Conservation (phyloP, 768 basidiomycete species). For the Holtermanniella nyarrowii region DNA sequence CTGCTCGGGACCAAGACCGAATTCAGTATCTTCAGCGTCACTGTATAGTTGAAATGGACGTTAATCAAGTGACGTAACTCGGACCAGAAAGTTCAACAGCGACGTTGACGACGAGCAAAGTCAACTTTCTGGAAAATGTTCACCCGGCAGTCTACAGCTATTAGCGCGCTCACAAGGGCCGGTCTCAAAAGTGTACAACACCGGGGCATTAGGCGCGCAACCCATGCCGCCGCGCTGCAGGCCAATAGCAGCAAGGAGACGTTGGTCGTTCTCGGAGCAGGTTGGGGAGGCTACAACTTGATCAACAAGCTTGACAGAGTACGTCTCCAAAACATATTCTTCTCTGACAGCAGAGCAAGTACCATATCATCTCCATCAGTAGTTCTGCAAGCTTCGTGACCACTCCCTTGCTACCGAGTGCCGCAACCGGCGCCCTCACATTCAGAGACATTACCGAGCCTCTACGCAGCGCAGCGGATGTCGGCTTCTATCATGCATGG, state of each 20-base stretch:
- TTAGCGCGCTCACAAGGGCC: too few species aligned
- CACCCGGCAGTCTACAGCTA: too few species aligned
- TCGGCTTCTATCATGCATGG: conserved; percentile 45
- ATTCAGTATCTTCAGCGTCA: too few species aligned
- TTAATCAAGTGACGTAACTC: too few species aligned
- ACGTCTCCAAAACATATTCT: conserved; percentile 23
- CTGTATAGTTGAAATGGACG: too few species aligned
- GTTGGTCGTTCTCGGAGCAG: conserved; percentile 36
- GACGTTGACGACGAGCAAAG: too few species aligned
- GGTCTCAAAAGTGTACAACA: too few species aligned
- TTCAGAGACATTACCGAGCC: conserved; percentile 72
- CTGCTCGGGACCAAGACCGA: too few species aligned
- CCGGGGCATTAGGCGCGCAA: too few species aligned
- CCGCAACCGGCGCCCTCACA: conserved; percentile 74
- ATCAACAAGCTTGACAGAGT: conserved; percentile 13
- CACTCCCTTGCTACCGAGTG: conserved; percentile 55
- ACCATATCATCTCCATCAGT: conserved; percentile 19
- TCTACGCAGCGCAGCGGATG: conserved; percentile 44
- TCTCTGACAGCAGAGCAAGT: background rate
- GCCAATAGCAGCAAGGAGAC: conserved; percentile 19
- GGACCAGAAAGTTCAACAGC: too few species aligned
- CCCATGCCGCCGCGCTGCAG: too few species aligned
- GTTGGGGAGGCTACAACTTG: conserved; percentile 37
- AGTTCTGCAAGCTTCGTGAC: conserved; percentile 23
- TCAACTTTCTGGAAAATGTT: too few species aligned